phyloP scores from a whole-genome alignment of 345 rosid genomes.

The Corymbia maculata region DNA sequence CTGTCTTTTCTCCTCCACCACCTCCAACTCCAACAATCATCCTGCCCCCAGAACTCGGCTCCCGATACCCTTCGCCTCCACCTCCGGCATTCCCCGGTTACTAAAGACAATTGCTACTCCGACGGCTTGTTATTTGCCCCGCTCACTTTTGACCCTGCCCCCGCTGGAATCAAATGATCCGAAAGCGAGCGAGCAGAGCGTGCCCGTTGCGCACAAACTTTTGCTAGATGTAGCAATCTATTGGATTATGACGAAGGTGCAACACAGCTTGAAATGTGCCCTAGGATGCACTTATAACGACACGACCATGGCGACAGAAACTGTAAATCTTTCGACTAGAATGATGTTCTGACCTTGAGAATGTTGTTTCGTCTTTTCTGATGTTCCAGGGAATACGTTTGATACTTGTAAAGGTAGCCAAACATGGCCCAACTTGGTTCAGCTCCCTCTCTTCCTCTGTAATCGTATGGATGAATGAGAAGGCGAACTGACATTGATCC shows the following conservation, averaged over 20 bases:
- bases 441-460: not conserved
- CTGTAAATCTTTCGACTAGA: not conserved
- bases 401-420: not conserved
- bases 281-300: not conserved
- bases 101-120: slow-evolving; percentile 1
- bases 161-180: not conserved
- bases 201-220: not conserved
- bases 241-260: not conserved
- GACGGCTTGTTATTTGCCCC: not conserved
- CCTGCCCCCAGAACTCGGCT: slow-evolving; percentile 41
- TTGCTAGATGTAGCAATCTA: not conserved
- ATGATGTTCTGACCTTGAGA: not conserved
- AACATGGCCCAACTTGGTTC: not conserved
- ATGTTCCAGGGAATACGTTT: not conserved
- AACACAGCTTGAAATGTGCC: not conserved
- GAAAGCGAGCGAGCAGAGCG: not conserved
- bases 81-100: slow-evolving; percentile 61
- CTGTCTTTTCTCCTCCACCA: not conserved
- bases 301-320: not conserved
- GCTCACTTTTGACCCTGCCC: not conserved
- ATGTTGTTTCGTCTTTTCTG: not conserved
- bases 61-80: slow-evolving; percentile 51
- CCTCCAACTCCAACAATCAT: not conserved
- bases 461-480: not conserved
- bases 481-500: not conserved